Base-by-base conservation (phyloP, 495 filamentous ascomycete genomes). In the Penicillium egyptiacum region DNA sequence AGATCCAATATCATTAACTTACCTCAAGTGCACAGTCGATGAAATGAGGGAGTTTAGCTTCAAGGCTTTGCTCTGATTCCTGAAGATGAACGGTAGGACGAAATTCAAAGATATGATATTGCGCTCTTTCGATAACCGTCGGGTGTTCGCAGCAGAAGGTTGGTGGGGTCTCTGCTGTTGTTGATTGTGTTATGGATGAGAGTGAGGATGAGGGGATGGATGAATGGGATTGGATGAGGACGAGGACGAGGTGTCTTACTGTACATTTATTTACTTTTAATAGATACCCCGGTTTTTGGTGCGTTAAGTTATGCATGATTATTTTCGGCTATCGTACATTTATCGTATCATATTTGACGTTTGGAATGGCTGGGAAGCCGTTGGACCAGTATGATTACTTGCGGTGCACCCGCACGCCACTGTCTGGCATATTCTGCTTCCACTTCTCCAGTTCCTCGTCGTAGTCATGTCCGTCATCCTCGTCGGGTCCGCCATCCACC, bases 141-240 rank as follows among this genome's bases (percentile, higher is more conserved):
- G n/a, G n/a, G n/a, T n/a, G n/a, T n/a, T n/a, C n/a, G n/a, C n/a
- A n/a, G n/a, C n/a, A n/a, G n/a, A n/a, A n/a, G 43, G 62, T 67
- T 61, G 65, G 62, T 42, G 69, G 53, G 26, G 59, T 68, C 60
- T 49, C 65, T 63, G 31, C 47, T 46, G 47, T 58, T 55, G 55
- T 70, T 37, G 61, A 59, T 19, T 55, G 53, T 31, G 59, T 67
- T 44, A 62, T 71, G 47, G 71, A 74, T 61, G 74, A 66, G 33
- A 79, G 75, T 37, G 81, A 83, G 8, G 83, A 84, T 56, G 77
- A 76, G 56, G 79, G 75, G 68, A 79, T 74, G 35, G 67, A 61
- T 25, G 71, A 72, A 37, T 66, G 70, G 49, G 60, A 60, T 55
- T 67, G 59, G 62, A 19, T 43, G 50, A 17, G 35, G 33, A 37